Conservation (phyloP, 2,329 filamentous ascomycete species). For the Hortaea werneckii region DNA sequence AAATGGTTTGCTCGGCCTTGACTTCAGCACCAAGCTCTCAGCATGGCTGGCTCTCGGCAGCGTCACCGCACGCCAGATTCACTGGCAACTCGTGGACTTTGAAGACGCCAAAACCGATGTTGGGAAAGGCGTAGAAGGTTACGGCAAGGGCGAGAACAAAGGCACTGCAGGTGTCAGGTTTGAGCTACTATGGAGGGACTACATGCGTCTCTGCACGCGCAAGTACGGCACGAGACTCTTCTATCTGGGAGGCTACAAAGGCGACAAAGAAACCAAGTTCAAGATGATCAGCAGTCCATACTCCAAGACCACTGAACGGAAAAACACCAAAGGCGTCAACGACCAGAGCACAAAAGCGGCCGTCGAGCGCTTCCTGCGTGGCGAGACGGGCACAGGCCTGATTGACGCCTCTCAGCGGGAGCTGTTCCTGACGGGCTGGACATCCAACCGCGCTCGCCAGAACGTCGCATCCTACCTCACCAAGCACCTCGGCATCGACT, state of each 20-base stretch:
- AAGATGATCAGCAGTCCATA: constrained; percentile 26
- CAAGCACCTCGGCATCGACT: constrained; percentile 66
- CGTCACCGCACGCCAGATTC: constrained; percentile 62
- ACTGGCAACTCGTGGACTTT: constrained; percentile 55
- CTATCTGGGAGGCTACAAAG: constrained; percentile 52
- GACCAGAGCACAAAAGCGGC: constrained; percentile 25
- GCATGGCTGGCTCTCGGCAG: constrained; percentile 63
- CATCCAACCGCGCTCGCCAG: constrained; percentile 64
- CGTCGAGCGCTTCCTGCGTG: constrained; percentile 52
- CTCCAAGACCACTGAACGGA: constrained; percentile 22
- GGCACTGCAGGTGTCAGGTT: constrained; percentile 61
- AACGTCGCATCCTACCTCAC: constrained; percentile 66
- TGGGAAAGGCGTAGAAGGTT: constrained; percentile 42
- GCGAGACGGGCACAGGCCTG: constrained; percentile 63
- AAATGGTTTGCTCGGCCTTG: constrained; percentile 58
- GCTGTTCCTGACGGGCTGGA: constrained; percentile 65
- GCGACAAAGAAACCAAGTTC: constrained; percentile 27
- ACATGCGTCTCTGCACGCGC: constrained; percentile 64
- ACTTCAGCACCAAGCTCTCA: constrained; percentile 68
- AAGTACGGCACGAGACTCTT: constrained; percentile 64
- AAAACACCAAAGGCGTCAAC: constrained; percentile 36
- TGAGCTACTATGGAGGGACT: constrained; percentile 70
- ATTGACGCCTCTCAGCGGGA: constrained; percentile 72
- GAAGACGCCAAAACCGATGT: constrained; percentile 49
- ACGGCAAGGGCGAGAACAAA: constrained; percentile 59